Conservation (phyloP, 1,139 yeast genomes). For the Yamadazyma triangularis region DNA sequence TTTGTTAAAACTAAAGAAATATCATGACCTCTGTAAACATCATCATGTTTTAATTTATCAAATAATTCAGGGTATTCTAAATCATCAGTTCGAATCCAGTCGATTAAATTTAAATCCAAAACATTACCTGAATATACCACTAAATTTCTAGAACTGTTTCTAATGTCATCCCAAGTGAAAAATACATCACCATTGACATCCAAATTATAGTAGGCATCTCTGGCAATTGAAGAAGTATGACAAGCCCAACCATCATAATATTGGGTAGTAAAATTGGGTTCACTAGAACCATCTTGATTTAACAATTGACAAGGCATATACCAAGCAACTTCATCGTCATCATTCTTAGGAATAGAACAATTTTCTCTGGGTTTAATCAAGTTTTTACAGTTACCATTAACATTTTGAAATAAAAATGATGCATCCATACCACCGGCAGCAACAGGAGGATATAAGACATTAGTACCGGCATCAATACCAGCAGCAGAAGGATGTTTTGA, state of each 20-base stretch:
- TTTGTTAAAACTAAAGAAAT: conserved; percentile 72
- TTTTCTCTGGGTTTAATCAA: conserved; percentile 70
- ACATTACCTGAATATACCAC: conserved; percentile 88
- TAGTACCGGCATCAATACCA: conserved; percentile 65
- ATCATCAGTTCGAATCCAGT: conserved; percentile 69
- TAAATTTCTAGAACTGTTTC: conserved; percentile 65
- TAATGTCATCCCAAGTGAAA: conserved; percentile 86
- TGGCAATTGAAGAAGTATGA: conserved; percentile 70
- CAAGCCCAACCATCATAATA: conserved; percentile 87
- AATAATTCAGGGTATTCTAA: conserved; percentile 70
- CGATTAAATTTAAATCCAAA: conserved; percentile 68
- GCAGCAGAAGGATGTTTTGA: conserved; percentile 80
- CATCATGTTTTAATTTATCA: conserved; percentile 55
- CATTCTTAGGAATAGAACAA: conserved; percentile 64
- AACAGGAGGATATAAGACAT: conserved; percentile 75
- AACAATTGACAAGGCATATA: conserved; percentile 88
- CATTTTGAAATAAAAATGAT: conserved; percentile 87
- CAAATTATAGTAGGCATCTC: conserved; percentile 62
- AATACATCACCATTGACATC: conserved; percentile 69
- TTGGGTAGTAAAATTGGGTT: conserved; percentile 55
- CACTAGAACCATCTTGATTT: conserved; percentile 64
- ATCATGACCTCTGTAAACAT: conserved; percentile 67
- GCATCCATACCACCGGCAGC: conserved; percentile 91
- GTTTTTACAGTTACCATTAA: conserved; percentile 87
- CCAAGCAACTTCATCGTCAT: conserved; percentile 75